A percentile compares a stretch with the other conserved stretches of the same genome.
These are phyloP conservation scores for Ophiocordyceps camponoti-rufipedis DNA, from an alignment of 2,329 filamentous ascomycete genomes.

Conservation along the genomic window DNA sequence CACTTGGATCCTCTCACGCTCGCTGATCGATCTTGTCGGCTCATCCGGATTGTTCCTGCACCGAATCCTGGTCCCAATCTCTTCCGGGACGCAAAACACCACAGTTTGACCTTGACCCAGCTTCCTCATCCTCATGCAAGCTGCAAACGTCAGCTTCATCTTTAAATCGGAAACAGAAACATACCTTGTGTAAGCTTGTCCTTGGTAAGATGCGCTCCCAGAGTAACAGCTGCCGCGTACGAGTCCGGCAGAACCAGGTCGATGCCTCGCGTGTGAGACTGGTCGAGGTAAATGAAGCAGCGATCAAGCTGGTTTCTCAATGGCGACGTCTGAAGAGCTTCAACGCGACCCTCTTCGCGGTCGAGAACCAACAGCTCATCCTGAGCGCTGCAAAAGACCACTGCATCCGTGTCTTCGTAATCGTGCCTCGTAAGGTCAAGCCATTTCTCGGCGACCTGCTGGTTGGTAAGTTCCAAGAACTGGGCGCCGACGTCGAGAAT, in stretches of 20 bases:
- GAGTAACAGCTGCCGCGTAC: slow-evolving; percentile 46
- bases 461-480: slow-evolving; percentile 43
- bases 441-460: slow-evolving; percentile 33
- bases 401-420: slow-evolving; percentile 6
- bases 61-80: slow-evolving; percentile 24
- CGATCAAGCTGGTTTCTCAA: slow-evolving; percentile 33
- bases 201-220: slow-evolving; percentile 46
- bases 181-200: slow-evolving; percentile 49
- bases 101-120: slow-evolving; percentile 47
- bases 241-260: slow-evolving; percentile 40
- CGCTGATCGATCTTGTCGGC: no score
- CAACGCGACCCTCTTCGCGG: slow-evolving; percentile 20
- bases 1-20: slow-evolving; percentile 20
- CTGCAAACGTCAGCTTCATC: slow-evolving; percentile 18
- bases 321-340: slow-evolving; percentile 36
- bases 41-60: no score
- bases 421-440: slow-evolving; percentile 11
- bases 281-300: slow-evolving; percentile 51
- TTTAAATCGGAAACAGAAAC: slow-evolving; percentile 13
- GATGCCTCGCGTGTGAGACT: slow-evolving; percentile 50
- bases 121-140: slow-evolving; percentile 49
- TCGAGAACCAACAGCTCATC: slow-evolving; percentile 36
- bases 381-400: slow-evolving; percentile 35
- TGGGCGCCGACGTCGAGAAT: slow-evolving; percentile 55
- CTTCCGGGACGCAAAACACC: slow-evolving; percentile 36